Conservation (phyloP, 2,329 filamentous ascomycete genomes). For the Sarocladiaceae sp. region DNA sequence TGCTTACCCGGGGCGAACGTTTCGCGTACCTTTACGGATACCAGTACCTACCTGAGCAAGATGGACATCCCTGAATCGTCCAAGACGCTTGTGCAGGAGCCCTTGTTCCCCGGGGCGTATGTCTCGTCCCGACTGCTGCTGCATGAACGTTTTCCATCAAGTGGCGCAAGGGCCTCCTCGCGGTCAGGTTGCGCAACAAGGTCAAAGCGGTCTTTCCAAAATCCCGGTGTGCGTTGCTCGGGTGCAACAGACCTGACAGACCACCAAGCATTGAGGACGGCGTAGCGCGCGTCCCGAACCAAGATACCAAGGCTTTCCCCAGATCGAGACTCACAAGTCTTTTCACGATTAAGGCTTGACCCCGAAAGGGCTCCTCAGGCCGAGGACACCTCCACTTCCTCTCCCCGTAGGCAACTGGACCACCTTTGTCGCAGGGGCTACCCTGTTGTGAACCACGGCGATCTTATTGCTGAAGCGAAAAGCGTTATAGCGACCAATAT, state of each 20-base stretch:
- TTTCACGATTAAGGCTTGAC: neutral
- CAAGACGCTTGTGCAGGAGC: neutral
- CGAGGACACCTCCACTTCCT: neutral
- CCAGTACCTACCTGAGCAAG: no score
- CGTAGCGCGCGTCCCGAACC: neutral
- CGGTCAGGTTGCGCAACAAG: no score
- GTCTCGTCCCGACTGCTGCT: no score
- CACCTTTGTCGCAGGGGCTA: neutral
- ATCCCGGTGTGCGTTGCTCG: neutral
- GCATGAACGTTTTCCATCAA: no score
- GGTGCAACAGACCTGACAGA: neutral
- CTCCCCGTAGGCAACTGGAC: no score
- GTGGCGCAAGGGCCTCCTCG: no score
- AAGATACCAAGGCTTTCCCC: neutral
- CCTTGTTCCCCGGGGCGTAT: neutral
- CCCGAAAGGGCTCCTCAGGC: neutral
- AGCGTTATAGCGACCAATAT: neutral
- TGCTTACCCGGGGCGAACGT: no score
- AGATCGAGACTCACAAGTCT: neutral
- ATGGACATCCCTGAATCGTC: neutral
- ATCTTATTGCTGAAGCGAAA: neutral
- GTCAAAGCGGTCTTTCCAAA: no score
- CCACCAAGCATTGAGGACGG: neutral
- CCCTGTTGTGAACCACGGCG: slow-evolving; percentile 3
- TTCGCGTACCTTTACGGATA: no score